Conservation (phyloP, 345 rosid genomes). For the Citrus maxima region DNA sequence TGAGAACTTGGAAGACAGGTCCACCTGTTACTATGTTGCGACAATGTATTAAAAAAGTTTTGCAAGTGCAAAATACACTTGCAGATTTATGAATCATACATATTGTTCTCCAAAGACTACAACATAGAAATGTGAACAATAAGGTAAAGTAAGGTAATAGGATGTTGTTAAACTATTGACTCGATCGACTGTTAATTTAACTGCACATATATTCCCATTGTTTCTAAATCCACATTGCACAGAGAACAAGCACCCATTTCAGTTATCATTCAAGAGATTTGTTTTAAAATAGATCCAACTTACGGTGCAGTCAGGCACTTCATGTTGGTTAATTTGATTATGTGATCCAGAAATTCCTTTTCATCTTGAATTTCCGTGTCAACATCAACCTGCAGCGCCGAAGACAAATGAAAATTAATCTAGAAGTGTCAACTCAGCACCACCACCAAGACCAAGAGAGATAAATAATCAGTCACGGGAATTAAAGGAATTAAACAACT, state of each 20-base stretch:
- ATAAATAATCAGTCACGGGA: not conserved
- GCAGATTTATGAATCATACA: not conserved
- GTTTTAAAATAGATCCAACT: conserved; percentile 14
- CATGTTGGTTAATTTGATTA: conserved; percentile 74
- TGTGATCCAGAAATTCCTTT: conserved; percentile 65
- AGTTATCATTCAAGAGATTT: not conserved
- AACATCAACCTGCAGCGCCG: conserved; percentile 63
- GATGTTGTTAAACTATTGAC: not conserved
- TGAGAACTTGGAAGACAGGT: not conserved
- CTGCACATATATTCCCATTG: not conserved
- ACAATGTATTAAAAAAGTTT: not conserved
- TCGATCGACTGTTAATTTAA: not conserved
- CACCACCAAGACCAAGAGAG: not conserved
- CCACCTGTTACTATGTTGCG: not conserved
- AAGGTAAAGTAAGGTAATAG: not conserved
- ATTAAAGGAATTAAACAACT: not conserved
- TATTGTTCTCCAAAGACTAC: not conserved
- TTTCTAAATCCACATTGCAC: not conserved
- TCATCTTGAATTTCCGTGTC: conserved; percentile 62
- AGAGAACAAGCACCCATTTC: not conserved
- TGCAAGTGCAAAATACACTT: not conserved
- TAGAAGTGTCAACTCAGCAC: not conserved
- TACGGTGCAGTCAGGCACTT: conserved; percentile 78
- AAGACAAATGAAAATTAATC: not conserved
- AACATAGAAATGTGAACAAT: too few relatives aligned